Evolutionary conservation across 2,329 filamentous ascomycete genomes (phyloP), one percentile per base, ranked within the genome.

Genomic region (Monascus ruber): DNA sequence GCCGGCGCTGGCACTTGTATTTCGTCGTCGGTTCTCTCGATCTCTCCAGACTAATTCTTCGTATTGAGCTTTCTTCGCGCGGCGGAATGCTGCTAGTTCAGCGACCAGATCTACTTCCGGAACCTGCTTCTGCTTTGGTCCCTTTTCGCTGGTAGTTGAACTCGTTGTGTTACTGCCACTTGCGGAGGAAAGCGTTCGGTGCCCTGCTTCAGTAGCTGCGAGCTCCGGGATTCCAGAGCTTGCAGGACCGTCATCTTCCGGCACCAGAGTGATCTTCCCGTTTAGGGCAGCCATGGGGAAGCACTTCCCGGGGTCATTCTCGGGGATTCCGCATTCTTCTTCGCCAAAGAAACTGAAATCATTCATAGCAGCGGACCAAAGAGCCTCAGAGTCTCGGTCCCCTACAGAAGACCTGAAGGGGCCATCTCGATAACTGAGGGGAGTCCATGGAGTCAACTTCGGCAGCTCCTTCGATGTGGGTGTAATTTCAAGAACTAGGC

Each of bases 281-380:
- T 66, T 68, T 25, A 62, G 44, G 5, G 48, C 49, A 2, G 63
- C 58, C 42, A 69, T 64, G 1, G 69, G 68, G 35, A 70, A 58
- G 37, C 61, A 62, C 38, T 63, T 64, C 2, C 62, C 62, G 5
- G 62, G 59, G 27, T 71, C 68, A 38, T 60, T 55, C 24, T 62
- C 60, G 9, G 69, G 69, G 9, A 73, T 60, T 7, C 70, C 60
- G 42, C 72, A 74, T 48, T 77, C 74, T 35, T 72, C 72, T 31
- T 75, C 72, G 1, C 64, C 69, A 42, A 80, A 80, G 55, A 77
- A 77, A 26, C 72, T 75, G 45, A 79, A 80, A 49, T 80, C 76
- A 37, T 72, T 64, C 40, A 68, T 63, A 3, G 75, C 73, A 6
- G 75, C 75, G 36, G 69, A 64, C 76, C 75, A 79, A 7, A 79